These are phyloP conservation scores for Tylopilus balloui DNA, from an alignment of 768 basidiomycete species.

Conservation along the genomic window DNA sequence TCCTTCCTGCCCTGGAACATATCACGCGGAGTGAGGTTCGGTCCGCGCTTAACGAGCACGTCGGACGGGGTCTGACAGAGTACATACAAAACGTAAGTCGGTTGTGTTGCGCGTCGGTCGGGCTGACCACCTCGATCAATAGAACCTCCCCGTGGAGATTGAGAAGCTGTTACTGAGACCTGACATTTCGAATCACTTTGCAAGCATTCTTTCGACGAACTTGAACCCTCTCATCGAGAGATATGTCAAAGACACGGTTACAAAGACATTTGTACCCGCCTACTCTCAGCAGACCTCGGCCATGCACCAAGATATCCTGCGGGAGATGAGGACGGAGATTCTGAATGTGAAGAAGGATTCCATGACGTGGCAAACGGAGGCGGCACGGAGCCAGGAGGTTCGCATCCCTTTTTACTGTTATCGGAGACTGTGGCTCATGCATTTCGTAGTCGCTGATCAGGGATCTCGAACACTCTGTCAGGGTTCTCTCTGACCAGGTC, in stretches of 20 bases:
- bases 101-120: not conserved
- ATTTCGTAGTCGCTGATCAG: conserved; percentile 59
- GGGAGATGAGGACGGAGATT: conserved; percentile 73
- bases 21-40: conserved; percentile 82
- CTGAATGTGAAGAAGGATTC: conserved; percentile 75
- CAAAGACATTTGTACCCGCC: conserved; percentile 68
- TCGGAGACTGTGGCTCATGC: conserved; percentile 5
- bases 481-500: conserved; percentile 73
- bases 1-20: conserved; percentile 75
- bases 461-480: conserved; percentile 76
- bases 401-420: conserved; percentile 16
- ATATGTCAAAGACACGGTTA: conserved; percentile 76
- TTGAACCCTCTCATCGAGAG: conserved; percentile 75
- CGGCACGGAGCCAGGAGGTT: conserved; percentile 76
- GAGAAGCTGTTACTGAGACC: conserved; percentile 74
- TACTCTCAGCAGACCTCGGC: conserved; percentile 68
- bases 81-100: conserved; percentile 63
- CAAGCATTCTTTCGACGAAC: conserved; percentile 65
- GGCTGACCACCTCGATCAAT: conserved; percentile 6
- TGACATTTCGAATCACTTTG: conserved; percentile 72
- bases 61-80: conserved; percentile 68
- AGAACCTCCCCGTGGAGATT: conserved; percentile 77
- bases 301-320: conserved; percentile 76
- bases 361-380: conserved; percentile 75
- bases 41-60: conserved; percentile 70